Conservation (phyloP, 2,329 filamentous ascomycete genomes). For the Phyllosticta citribraziliensis region DNA sequence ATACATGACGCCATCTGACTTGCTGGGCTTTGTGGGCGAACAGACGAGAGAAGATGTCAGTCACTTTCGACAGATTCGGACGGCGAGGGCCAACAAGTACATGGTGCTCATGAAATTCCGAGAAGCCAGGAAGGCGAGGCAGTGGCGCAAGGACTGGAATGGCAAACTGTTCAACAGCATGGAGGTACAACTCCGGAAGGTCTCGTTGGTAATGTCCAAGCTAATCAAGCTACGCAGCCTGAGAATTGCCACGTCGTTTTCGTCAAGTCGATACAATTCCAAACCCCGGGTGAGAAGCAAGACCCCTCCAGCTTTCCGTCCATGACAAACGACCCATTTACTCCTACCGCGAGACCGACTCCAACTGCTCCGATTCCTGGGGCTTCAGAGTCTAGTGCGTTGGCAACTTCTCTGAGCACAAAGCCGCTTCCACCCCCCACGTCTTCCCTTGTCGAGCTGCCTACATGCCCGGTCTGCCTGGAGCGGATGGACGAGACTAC, state of each 20-base stretch:
- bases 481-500: conserved; percentile 85
- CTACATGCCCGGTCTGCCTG: conserved; percentile 90
- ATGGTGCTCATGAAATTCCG: conserved; percentile 94
- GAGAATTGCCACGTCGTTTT: conserved; percentile 94
- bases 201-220: neutral
- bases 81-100: conserved; percentile 78
- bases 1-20: conserved; percentile 84
- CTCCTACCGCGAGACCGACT: conserved; percentile 42
- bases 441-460: conserved; percentile 77
- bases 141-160: conserved; percentile 82
- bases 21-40: conserved; percentile 85
- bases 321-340: conserved; percentile 55
- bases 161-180: conserved; percentile 88
- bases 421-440: conserved; percentile 65
- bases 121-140: conserved; percentile 59
- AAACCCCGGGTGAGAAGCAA: conserved; percentile 45
- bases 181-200: conserved; percentile 51
- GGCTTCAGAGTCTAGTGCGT: conserved; percentile 24
- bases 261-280: conserved; percentile 82
- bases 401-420: conserved; percentile 40
- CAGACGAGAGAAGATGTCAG: conserved; percentile 76
- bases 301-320: conserved; percentile 47
- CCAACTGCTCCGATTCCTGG: conserved; percentile 26
- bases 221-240: conserved; percentile 45
- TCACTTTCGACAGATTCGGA: conserved; percentile 91